These are phyloP conservation scores for Globisporangium echinulatum DNA, from an alignment of 352 stramenopile genomes.

Conservation along the genomic window DNA sequence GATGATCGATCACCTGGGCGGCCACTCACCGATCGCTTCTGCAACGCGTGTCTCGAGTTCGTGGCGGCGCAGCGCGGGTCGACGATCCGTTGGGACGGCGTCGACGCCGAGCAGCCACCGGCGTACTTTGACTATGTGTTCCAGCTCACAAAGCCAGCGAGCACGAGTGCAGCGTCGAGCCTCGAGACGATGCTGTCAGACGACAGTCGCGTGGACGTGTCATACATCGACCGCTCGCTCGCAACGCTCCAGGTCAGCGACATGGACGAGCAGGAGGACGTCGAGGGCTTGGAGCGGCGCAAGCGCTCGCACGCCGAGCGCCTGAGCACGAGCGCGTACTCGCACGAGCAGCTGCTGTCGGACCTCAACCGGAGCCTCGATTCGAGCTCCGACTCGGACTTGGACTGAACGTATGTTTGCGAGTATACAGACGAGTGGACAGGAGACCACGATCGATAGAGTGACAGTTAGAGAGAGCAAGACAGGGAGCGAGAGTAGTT, in stretches of 20 bases:
- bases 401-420: background rate
- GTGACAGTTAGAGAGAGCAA: no score
- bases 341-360: slow-evolving; percentile 4
- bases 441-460: no score
- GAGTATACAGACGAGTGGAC: background rate
- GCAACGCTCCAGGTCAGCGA: background rate
- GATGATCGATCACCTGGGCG: slow-evolving; percentile 21
- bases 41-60: slow-evolving; percentile 28
- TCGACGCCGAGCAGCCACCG: slow-evolving; percentile 6
- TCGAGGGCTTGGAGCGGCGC: background rate
- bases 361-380: background rate
- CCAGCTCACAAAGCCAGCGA: slow-evolving; percentile 1
- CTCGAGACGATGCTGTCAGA: slow-evolving; percentile 4
- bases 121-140: slow-evolving; percentile 16
- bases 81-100: slow-evolving; percentile 6
- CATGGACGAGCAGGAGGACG: background rate
- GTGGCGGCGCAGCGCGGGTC: slow-evolving; percentile 8
- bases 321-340: slow-evolving; percentile 6
- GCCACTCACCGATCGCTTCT: slow-evolving; percentile 37
- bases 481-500: no score
- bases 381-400: background rate
- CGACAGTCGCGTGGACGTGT: slow-evolving; percentile 12
- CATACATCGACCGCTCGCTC: background rate
- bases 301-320: slow-evolving; percentile 4
- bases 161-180: background rate